Base-by-base conservation (phyloP, 148 eudicot species). In the Amaranthus cruentus region DNA sequence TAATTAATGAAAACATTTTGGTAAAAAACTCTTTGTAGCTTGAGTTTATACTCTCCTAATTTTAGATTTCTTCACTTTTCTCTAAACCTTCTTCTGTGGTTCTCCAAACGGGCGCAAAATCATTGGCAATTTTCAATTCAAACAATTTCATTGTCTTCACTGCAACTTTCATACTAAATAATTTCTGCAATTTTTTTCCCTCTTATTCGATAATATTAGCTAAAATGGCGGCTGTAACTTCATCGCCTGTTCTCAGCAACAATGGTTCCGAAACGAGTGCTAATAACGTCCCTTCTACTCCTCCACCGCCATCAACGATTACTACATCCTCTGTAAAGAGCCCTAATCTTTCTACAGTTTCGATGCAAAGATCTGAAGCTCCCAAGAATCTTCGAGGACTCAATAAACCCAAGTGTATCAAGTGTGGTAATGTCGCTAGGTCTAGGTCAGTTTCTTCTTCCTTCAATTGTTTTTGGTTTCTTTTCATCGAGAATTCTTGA, bases 351-450 rank as follows among this genome's bases (percentile, higher is more conserved):
- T 74, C 78, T 55, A 70, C 82, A 9, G 28, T 75, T 1, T 44
- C 62, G 63, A 0, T 67, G 76, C 83, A 71, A 12, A 71, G 79
- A 12, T 9, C 76, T 4, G 84, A 79, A 11, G 73, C 78, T 18
- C 71, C 81, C 14, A 84, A 84, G 73, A 82, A 70, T 68, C 80
- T 77, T 3, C 87, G 87, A 12, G 85, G 87, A 6, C 81, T 82
- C 55, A 85, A 85, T 51, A 85, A 82, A 49, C 85, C 85, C 42
- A 82, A 85, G 81, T 85, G 85, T 73, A 82, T 80, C 9, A 82
- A 78, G 81, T 85, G 87, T 62, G 87, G 87, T 56, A 80, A 85
- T 73, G 87, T 85, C 18, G 87, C 83, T 69, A 82, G 87, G 48
- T 85, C 87, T 47, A 76, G 87, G 87, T 84, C 47, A 48, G 51